These are phyloP conservation scores for Rhododendron vialii DNA, from an alignment of 148 eudicot genomes.

Conservation along the genomic window DNA sequence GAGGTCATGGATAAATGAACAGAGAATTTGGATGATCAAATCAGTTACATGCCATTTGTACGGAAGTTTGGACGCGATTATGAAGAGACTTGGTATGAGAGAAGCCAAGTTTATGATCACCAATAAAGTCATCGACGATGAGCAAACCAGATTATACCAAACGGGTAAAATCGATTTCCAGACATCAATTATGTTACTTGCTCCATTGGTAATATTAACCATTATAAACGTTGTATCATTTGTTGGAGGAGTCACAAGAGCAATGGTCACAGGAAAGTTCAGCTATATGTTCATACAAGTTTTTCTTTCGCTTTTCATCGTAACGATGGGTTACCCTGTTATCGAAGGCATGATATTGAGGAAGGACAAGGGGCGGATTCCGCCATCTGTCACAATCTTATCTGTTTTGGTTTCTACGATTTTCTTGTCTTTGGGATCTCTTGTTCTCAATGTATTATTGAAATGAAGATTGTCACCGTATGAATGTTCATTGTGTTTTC, in stretches of 20 bases:
- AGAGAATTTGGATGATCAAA: conserved; percentile 43
- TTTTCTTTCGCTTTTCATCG: conserved; percentile 35
- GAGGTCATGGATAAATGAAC: conserved; percentile 36
- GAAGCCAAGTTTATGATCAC: conserved; percentile 51
- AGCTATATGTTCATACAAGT: conserved; percentile 39
- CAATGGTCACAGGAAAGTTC: conserved; percentile 3
- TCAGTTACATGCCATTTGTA: conserved; percentile 29
- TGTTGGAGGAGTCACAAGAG: conserved; percentile 31
- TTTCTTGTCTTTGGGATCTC: conserved; percentile 32
- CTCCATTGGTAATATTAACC: conserved; percentile 42
- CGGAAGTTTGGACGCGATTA: conserved; percentile 38
- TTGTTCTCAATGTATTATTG: not conserved
- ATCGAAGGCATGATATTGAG: conserved; percentile 64
- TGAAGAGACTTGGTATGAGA: conserved; percentile 40
- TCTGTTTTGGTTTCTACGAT: conserved; percentile 18
- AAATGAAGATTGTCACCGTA: not conserved
- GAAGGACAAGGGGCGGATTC: conserved; percentile 55
- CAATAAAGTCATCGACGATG: conserved; percentile 54
- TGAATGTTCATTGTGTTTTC: not conserved
- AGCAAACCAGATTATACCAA: conserved; percentile 35
- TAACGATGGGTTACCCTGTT: conserved; percentile 43
- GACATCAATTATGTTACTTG: conserved; percentile 38
- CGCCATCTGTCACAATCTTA: conserved; percentile 18
- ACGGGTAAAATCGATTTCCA: conserved; percentile 54
- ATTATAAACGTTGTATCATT: conserved; percentile 40